These are phyloP conservation scores for Populus pruinosa DNA, from an alignment of 345 rosid genomes.

Conservation along the genomic window DNA sequence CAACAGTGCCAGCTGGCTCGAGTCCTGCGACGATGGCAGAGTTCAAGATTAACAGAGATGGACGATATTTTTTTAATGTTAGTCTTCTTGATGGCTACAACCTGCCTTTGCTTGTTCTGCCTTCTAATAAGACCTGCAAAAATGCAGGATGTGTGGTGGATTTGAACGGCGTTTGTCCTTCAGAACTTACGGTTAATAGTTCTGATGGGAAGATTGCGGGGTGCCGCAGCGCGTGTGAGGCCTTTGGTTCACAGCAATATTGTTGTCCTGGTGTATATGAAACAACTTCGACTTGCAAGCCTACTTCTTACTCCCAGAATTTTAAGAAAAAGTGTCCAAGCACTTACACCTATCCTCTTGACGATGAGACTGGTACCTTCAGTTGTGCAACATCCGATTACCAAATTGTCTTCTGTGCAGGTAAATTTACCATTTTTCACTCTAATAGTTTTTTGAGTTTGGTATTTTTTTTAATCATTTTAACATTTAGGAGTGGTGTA, in stretches of 20 bases:
- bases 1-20: slow-evolving; percentile 50
- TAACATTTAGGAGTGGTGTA: neutral
- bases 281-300: slow-evolving; percentile 66
- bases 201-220: slow-evolving; percentile 46
- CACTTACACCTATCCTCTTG: too few relatives aligned
- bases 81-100: slow-evolving; percentile 94
- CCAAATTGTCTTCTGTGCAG: too few relatives aligned
- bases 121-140: slow-evolving; percentile 58
- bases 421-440: too few relatives aligned
- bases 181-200: slow-evolving; percentile 62
- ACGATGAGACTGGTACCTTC: too few relatives aligned
- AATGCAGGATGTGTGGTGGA: slow-evolving; percentile 72
- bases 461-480: too few relatives aligned
- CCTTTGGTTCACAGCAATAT: slow-evolving; percentile 64
- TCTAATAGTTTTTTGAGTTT: too few relatives aligned
- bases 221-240: slow-evolving; percentile 91
- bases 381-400: too few relatives aligned
- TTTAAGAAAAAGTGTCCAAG: neutral
- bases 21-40: slow-evolving; percentile 86
- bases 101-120: slow-evolving; percentile 68
- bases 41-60: slow-evolving; percentile 70
- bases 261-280: slow-evolving; percentile 69
- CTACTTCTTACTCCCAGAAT: neutral
- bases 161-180: slow-evolving; percentile 66
- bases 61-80: slow-evolving; percentile 67